These are phyloP conservation scores for Vitis hybrid DNA, from an alignment of 177 flowering plant species.

Conservation along the genomic window DNA sequence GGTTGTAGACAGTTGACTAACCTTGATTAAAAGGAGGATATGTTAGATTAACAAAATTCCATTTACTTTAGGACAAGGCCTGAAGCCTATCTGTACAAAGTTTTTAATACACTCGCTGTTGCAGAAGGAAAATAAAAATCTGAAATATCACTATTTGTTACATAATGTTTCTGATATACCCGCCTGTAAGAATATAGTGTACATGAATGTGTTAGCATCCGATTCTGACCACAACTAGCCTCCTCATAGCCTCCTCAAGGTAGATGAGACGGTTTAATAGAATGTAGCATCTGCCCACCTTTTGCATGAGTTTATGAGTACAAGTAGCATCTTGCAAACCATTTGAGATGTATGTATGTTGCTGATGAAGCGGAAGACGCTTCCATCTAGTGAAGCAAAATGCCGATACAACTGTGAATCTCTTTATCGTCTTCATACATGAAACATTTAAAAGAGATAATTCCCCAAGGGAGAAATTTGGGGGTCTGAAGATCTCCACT, in stretches of 20 bases:
- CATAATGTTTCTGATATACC: constrained; percentile 11
- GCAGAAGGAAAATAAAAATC: background rate
- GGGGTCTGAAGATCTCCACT: too few species aligned
- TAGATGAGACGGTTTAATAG: background rate
- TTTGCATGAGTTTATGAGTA: background rate
- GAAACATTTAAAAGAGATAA: too few species aligned
- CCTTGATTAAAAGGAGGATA: too few species aligned
- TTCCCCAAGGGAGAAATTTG: too few species aligned
- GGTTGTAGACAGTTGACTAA: too few species aligned
- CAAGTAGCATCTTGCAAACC: background rate
- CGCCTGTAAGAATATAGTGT: constrained; percentile 9
- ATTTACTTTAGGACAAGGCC: constrained; percentile 3
- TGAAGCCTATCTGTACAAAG: constrained; percentile 9
- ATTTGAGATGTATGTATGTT: constrained; percentile 2
- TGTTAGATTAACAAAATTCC: too few species aligned
- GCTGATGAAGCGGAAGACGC: background rate
- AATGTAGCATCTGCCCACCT: background rate
- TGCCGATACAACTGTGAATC: too few species aligned
- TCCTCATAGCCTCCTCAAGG: background rate
- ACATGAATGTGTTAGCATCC: constrained; percentile 7
- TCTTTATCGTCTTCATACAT: too few species aligned
- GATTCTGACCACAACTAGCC: background rate
- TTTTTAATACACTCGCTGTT: background rate
- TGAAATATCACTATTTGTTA: background rate
- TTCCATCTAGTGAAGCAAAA: too few species aligned